phyloP scores from a whole-genome alignment of 768 basidiomycete genomes.

The Tephrocybe sp. region DNA sequence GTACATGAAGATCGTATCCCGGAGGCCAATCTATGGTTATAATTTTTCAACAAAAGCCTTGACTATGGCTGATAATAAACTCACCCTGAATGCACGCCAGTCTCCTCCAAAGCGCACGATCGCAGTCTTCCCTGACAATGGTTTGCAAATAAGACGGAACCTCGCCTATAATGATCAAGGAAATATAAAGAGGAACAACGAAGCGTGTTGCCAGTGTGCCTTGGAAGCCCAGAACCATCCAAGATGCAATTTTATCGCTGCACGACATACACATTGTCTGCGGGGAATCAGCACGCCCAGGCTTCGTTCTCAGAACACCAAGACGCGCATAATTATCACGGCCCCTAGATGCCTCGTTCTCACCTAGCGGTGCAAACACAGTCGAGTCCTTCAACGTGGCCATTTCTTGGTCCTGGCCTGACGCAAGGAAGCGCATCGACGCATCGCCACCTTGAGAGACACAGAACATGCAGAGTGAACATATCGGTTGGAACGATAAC shows the following conservation, averaged over 20 bases:
- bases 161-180: conserved; percentile 70
- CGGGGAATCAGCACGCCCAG: conserved; percentile 87
- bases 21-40: conserved; percentile 39
- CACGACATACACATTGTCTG: conserved; percentile 88
- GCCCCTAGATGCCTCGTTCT: conserved; percentile 59
- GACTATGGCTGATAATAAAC: too few species aligned
- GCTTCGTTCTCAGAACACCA: conserved; percentile 89
- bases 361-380: conserved; percentile 30
- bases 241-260: conserved; percentile 91
- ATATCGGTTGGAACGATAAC: conserved; percentile 4
- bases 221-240: conserved; percentile 84
- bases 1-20: conserved; percentile 50
- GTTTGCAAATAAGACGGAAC: conserved; percentile 43
- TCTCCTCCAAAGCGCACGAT: conserved; percentile 64
- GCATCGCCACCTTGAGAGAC: conserved; percentile 79
- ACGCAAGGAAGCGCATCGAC: conserved; percentile 76
- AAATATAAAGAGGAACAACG: conserved; percentile 64
- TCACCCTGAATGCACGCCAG: conserved; percentile 46
- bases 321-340: conserved; percentile 75
- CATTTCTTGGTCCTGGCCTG: conserved; percentile 71
- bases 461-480: conserved; percentile 2
- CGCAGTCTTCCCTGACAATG: conserved; percentile 59
- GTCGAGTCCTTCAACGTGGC: conserved; percentile 64
- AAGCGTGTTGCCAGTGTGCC: conserved; percentile 69
- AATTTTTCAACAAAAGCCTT: too few species aligned